phyloP scores from a whole-genome alignment of 1,139 yeast species.

The Nakaseomyces kungkrabaensis region DNA sequence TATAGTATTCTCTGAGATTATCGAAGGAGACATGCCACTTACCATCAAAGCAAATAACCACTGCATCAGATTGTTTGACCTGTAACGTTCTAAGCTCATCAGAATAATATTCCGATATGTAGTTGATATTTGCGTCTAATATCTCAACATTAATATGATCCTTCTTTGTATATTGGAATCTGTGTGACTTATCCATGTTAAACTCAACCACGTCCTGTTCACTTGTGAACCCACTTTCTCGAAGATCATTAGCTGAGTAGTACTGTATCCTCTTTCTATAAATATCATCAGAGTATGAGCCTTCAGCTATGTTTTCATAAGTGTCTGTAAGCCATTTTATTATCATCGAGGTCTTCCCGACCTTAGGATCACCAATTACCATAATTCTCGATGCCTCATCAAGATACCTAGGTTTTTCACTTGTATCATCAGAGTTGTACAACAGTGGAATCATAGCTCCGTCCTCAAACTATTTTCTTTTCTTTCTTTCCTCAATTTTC shows the following conservation, averaged over 20 bases:
- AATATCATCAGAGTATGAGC: constrained; percentile 1
- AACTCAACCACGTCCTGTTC: constrained; percentile 1
- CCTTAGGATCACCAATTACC: constrained; percentile 10
- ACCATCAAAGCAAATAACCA: constrained; percentile 11
- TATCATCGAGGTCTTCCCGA: constrained; percentile 13
- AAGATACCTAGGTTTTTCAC: not conserved
- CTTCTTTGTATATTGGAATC: constrained; percentile 2
- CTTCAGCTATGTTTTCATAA: constrained; percentile 30
- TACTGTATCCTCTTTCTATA: constrained; percentile 1
- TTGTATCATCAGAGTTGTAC: not conserved
- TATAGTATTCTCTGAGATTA: not conserved
- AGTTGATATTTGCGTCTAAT: constrained; percentile 11
- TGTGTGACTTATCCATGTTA: constrained; percentile 1
- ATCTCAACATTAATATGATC: constrained; percentile 8
- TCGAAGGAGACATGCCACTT: constrained; percentile 4
- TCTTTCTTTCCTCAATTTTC: not conserved
- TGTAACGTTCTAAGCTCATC: constrained; percentile 10
- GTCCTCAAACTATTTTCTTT: not conserved
- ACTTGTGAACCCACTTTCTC: not conserved
- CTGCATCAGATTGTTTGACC: constrained; percentile 12
- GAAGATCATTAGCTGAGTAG: not conserved
- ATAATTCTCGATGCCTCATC: constrained; percentile 6
- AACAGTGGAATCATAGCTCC: constrained; percentile 2
- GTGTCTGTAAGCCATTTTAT: constrained; percentile 10
- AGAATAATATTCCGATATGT: constrained; percentile 8